phyloP scores from a whole-genome alignment of 306 rosid genomes.

The Pyrus betulifolia region DNA sequence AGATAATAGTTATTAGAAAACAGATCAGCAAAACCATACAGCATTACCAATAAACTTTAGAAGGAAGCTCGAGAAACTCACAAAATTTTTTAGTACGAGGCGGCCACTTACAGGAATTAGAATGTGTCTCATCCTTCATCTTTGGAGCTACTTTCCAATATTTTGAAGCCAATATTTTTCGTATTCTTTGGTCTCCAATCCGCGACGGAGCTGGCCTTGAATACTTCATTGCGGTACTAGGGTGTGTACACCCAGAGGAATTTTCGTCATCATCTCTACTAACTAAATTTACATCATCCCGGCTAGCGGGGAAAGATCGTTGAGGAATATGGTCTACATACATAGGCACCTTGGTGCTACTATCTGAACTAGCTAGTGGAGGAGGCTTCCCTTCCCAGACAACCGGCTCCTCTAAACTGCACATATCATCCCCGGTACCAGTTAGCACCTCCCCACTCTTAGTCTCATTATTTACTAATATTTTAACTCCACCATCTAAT shows the following conservation, averaged over 20 bases:
- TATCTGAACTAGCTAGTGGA: conserved; percentile 32
- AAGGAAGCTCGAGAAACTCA: background rate
- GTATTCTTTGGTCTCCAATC: conserved; percentile 52
- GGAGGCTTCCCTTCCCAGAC: conserved; percentile 41
- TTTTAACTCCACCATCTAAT: conserved; percentile 37
- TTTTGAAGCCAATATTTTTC: conserved; percentile 67
- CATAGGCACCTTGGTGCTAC: conserved; percentile 44
- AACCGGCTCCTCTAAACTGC: conserved; percentile 36
- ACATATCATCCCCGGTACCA: conserved; percentile 24
- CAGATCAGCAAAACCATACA: background rate
- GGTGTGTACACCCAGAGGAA: conserved; percentile 66
- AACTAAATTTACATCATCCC: conserved; percentile 59
- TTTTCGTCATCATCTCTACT: conserved; percentile 98
- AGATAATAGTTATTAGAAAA: conserved; percentile 14
- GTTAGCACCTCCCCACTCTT: conserved; percentile 29
- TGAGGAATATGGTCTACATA: conserved; percentile 33
- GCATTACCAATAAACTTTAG: background rate
- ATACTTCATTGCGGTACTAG: conserved; percentile 41
- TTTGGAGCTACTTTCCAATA: conserved; percentile 52
- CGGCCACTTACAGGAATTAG: conserved; percentile 43
- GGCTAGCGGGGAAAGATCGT: conserved; percentile 37
- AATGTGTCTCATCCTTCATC: conserved; percentile 37
- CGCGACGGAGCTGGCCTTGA: conserved; percentile 35
- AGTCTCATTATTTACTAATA: conserved; percentile 30
- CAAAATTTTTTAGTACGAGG: background rate